Conservation (phyloP, 2,329 filamentous ascomycete genomes). For the Exophiala viscosa region DNA sequence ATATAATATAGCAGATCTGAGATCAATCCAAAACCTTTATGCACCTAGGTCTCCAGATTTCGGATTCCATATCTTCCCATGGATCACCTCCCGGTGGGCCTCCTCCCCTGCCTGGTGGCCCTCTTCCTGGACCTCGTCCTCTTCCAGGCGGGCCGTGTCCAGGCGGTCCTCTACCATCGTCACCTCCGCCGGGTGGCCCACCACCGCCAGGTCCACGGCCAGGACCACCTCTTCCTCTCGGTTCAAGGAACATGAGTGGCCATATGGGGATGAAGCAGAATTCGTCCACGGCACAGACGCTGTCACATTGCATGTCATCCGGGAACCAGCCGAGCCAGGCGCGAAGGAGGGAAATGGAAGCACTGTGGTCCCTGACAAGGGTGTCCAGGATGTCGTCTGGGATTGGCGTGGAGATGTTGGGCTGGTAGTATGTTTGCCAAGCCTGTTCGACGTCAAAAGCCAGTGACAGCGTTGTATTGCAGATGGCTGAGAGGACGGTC, state of each 20-base stretch:
- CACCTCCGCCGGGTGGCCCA: background rate
- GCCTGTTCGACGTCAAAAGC: conserved; percentile 42
- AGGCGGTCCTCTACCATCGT: conserved; percentile 12
- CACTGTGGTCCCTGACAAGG: conserved; percentile 18
- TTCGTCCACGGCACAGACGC: conserved; percentile 43
- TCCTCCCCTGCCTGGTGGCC: conserved; percentile 3
- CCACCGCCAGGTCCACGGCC: background rate
- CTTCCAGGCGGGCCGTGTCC: conserved; percentile 1
- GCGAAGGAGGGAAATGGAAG: conserved; percentile 41
- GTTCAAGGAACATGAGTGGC: conserved; percentile 36
- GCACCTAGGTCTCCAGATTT: conserved; percentile 32
- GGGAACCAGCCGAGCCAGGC: conserved; percentile 53
- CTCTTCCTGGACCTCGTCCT: conserved; percentile 2
- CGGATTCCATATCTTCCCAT: conserved; percentile 25
- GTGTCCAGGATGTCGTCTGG: background rate
- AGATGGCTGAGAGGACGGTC: conserved; percentile 42
- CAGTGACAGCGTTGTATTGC: conserved; percentile 41
- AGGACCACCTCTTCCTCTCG: conserved; percentile 1
- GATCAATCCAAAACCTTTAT: conserved; percentile 22
- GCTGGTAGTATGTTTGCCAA: conserved; percentile 32
- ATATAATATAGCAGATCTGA: no score
- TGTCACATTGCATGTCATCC: conserved; percentile 42
- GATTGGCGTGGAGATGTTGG: background rate
- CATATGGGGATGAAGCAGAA: conserved; percentile 52
- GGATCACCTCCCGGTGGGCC: conserved; percentile 2